Evolutionary conservation across 805 yeast species (phyloP).

Genomic region (Peterozyma xylosa): DNA sequence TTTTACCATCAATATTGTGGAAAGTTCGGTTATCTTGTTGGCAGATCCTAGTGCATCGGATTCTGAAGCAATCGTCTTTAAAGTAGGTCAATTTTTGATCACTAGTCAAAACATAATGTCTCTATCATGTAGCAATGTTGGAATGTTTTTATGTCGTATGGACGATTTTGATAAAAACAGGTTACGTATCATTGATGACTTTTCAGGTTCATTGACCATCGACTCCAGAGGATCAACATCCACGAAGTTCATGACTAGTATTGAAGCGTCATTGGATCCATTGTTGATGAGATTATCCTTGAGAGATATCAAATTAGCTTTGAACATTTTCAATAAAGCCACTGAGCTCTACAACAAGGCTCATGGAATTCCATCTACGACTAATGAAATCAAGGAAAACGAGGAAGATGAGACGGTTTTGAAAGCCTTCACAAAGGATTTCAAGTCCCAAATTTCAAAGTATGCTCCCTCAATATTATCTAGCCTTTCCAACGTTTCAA

Average conservation of each 20-base stretch:
- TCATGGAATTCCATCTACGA: constrained; percentile 12
- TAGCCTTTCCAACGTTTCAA: constrained; percentile 17
- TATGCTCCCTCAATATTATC: constrained; percentile 62
- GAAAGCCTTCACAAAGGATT: constrained; percentile 51
- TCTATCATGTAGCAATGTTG: constrained; percentile 67
- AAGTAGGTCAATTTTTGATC: constrained; percentile 68
- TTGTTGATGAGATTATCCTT: constrained; percentile 74
- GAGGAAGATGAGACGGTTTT: constrained; percentile 14
- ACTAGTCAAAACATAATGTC: constrained; percentile 63
- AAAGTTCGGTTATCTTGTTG: constrained; percentile 69
- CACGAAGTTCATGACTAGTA: constrained; percentile 49
- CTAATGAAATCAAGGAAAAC: constrained; percentile 7
- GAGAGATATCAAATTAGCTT: constrained; percentile 78
- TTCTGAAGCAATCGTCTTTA: constrained; percentile 87
- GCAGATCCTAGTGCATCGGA: constrained; percentile 66
- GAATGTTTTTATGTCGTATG: constrained; percentile 82
- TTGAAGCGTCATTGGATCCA: constrained; percentile 73
- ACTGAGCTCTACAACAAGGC: constrained; percentile 35
- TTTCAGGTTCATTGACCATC: constrained; percentile 66
- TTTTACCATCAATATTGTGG: constrained; percentile 60
- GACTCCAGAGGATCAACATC: constrained; percentile 64
- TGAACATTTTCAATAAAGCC: constrained; percentile 67
- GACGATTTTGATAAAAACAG: constrained; percentile 50
- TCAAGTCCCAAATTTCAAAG: constrained; percentile 49
- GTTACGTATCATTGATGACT: constrained; percentile 80